Evolutionary conservation across 2,329 filamentous ascomycete species (phyloP), one percentile per base, ranked within the genome.

Genomic region (Pseudogymnoascus sp.): DNA sequence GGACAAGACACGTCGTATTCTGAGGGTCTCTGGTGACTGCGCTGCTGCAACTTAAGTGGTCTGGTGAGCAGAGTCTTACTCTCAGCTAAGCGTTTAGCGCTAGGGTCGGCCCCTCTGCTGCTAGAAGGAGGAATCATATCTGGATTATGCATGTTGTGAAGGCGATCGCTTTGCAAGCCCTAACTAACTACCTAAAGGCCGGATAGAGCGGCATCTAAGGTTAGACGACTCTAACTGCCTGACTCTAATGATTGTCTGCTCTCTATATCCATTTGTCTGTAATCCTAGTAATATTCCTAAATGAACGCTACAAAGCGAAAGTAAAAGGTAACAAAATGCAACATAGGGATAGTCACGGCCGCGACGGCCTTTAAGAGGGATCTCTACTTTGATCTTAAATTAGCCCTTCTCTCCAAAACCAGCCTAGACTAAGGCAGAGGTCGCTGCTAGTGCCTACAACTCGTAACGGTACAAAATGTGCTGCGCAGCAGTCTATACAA

Each of bases 281-380:
- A 56, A 46, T 14, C 23, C 60, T 10, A 0, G 25, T 28, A 46
- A n/a, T 34, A 44, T 53, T 10, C 37, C 37, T 10, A 5, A n/a
- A 62, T 56, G 6, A 56, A 7, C 38, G 31, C 60, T n/a, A 56
- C 60, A 23, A 56, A 62, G 8, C n/a, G 40, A 53, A 62, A 21
- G 40, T 34, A n/a, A 36, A 53, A 18, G 8, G 23, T 11, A 62
- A 10, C 21, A 23, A 23, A 8, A 3, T 31, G 10, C 8, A 11
- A 11, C 28, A 10, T 10, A 31, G 10, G 8, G 28, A 31, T 31
- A 10, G 28, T 31, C 28, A 2, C 28, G 8, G 28, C 8, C 28
- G 28, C 8, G 8, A 31, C 10, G 28, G 28, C 28, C 8, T 31
- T 31, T 10, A 10, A 31, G 28, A 31, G 28, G 8, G 8, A 31